Evolutionary conservation across 116 monocot genomes (phyloP), one percentile per base, ranked within the genome.

Genomic region (Cymodocea nodosa): DNA sequence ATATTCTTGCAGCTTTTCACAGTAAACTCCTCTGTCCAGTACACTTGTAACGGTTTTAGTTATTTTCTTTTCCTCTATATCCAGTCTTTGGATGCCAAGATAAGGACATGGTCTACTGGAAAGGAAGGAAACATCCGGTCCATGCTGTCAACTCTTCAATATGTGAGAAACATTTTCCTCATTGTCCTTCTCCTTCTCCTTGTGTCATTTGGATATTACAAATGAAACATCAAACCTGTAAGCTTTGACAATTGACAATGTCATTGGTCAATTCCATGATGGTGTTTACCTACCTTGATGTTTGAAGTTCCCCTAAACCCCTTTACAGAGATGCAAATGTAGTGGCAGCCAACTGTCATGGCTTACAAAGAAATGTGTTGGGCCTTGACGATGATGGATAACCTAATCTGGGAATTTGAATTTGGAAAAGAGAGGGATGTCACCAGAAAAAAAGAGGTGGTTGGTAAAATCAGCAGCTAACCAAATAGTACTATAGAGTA

Each of bases 81-180:
- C 50, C 83, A 94, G 94, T 68, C 51, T 51, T 72, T 76, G 17
- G 83, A 89, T 82, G 66, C 73, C 51, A 87, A 90, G 75, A 73
- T 94, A 73, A 68, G 75, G 64, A 76, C 81, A 19, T 94, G 94
- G 94, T 94, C 94, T 62, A 79, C 77, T 69, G 94, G 87, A 55
- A 94, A 83, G 71, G 87, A 87, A 85, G 87, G 84, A 70, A 95
- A 95, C 77, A 95, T 95, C 44, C 77, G 90, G n/a, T 86, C 94
- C 16, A 69, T 90, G 37, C 76, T 90, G 14, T 90, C 94, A 48
- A 95, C 90, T 72, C 81, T 95, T 36, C 94, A 95, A 78, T 76
- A 75, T 79, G 94, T 95, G 69, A 94, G 89, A 66, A 44, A 59
- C 0, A 2, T 37, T 63, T 63, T 71, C 18, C 4, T 66, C 11